Evolutionary conservation across 2,329 filamentous ascomycete species (phyloP).

Genomic region (Fusarium ramigenum): DNA sequence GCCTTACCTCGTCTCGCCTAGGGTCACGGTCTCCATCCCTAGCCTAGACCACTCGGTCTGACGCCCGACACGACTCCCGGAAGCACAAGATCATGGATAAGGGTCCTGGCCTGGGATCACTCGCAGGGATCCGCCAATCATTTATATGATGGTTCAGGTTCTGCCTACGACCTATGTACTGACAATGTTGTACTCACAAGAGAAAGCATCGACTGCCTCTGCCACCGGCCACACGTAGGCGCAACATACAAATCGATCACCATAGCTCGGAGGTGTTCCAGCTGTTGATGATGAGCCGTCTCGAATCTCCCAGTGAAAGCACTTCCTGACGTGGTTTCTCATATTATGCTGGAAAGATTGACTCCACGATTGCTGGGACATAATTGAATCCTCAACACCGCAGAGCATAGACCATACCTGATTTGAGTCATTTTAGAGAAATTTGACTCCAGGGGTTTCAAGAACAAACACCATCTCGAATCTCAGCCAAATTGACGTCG

Average conservation of each 20-base stretch:
- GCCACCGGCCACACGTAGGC: background rate
- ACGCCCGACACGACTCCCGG: background rate
- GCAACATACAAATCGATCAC: background rate
- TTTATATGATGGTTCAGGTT: background rate
- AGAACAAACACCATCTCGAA: background rate
- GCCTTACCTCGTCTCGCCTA: background rate
- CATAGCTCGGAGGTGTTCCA: background rate
- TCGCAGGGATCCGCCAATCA: background rate
- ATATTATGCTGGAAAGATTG: too few relatives aligned
- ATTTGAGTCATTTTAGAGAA: background rate
- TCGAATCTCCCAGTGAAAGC: background rate
- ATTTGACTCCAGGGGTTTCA: background rate
- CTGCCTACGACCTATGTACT: background rate
- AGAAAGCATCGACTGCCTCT: background rate
- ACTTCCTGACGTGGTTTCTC: background rate
- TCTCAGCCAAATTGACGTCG: background rate
- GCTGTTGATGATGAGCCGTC: background rate
- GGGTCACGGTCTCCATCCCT: background rate
- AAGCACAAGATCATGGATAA: background rate
- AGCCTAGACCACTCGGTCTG: background rate
- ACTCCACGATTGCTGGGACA: too few relatives aligned
- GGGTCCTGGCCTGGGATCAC: background rate
- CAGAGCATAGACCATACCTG: background rate
- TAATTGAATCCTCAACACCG: background rate
- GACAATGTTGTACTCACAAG: background rate